These are phyloP conservation scores for Jackrogersella multiformis DNA, from an alignment of 495 filamentous ascomycete species.

Conservation along the genomic window DNA sequence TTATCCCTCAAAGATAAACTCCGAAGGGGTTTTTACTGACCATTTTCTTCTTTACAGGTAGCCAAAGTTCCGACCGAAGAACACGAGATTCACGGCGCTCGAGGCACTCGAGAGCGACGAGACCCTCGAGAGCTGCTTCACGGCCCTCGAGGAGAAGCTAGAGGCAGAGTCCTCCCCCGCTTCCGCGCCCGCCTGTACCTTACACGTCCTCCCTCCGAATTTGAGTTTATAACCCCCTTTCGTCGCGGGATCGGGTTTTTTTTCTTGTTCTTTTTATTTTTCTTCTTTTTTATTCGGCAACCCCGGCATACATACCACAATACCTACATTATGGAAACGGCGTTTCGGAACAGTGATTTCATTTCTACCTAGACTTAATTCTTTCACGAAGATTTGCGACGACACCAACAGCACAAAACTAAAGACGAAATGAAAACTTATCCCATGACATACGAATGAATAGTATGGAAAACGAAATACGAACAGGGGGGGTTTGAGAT, in stretches of 20 bases:
- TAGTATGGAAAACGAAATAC: constrained; percentile 25
- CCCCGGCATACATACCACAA: constrained; percentile 26
- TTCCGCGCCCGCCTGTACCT: constrained; percentile 28
- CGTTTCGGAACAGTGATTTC: constrained; percentile 26
- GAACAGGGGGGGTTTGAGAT: constrained; percentile 7
- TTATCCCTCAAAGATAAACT: constrained; percentile 44
- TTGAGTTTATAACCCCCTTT: constrained; percentile 21
- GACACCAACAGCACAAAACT: not conserved
- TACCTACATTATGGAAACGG: constrained; percentile 23
- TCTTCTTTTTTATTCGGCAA: constrained; percentile 1
- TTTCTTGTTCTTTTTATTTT: not conserved
- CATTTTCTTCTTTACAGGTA: constrained; percentile 53
- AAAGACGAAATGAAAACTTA: constrained; percentile 24
- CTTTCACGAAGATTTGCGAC: constrained; percentile 20
- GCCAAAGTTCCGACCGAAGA: constrained; percentile 53
- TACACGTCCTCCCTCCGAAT: constrained; percentile 16
- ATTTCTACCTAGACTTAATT: constrained; percentile 25
- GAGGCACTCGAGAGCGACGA: constrained; percentile 36
- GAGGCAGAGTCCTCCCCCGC: not conserved
- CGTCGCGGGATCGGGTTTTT: constrained; percentile 12
- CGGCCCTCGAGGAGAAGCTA: constrained; percentile 32
- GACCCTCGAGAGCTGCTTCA: constrained; percentile 27
- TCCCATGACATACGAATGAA: constrained; percentile 17
- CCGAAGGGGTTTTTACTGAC: constrained; percentile 43
- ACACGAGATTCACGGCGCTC: constrained; percentile 50